Base-by-base conservation (phyloP, 192 early-diverging fungal genomes). In the Coemansia sp. region DNA sequence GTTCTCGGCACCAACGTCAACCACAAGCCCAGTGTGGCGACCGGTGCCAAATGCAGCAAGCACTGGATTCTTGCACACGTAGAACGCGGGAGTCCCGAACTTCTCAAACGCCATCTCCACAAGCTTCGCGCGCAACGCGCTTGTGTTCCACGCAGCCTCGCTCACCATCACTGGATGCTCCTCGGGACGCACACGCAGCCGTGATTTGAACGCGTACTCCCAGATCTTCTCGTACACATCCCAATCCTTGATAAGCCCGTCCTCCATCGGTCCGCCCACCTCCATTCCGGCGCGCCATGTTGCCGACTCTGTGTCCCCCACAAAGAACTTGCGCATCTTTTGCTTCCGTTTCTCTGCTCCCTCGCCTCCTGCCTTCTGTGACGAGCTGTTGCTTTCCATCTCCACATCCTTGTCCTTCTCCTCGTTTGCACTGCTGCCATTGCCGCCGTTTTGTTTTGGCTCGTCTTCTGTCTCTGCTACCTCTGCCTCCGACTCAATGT, bases 161-260 rank as follows among this genome's bases (percentile, higher is more conserved):
- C 90, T 90, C 46, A 95, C 87, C 62, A 99, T 82, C 51, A 98
- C 71, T 7, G 98, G 96, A 70, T 99, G 97, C 67, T 98, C 92
- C 37, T 82, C 82, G 19, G 95, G 85, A 48, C 91, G 80, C 21
- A 90, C 85, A 18, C 88, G 84, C 57, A 98, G 86, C 57, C 88
- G 73, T 8, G 88, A 76, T 56, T 87, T 74, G 73, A 92, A 92
- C 6, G 93, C 85, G 63, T 95, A 87, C 73, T 98, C 89, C 93
- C 93, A 96, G 57, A 99, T 88, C 48, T 91, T 84, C 77, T 98
- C 95, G 66, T 90, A 90, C 8, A 89, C 84, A 48, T 98, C 95
- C 96, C 96, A 99, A 76, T 99, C 94, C 41, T 88, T 76, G 21
- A 99, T 95, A 52, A 93, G 72, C n/a, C 96, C 96, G n/a, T 96